These are phyloP conservation scores for Claviceps cyperi DNA, from an alignment of 2,329 filamentous ascomycete genomes.

Conservation along the genomic window DNA sequence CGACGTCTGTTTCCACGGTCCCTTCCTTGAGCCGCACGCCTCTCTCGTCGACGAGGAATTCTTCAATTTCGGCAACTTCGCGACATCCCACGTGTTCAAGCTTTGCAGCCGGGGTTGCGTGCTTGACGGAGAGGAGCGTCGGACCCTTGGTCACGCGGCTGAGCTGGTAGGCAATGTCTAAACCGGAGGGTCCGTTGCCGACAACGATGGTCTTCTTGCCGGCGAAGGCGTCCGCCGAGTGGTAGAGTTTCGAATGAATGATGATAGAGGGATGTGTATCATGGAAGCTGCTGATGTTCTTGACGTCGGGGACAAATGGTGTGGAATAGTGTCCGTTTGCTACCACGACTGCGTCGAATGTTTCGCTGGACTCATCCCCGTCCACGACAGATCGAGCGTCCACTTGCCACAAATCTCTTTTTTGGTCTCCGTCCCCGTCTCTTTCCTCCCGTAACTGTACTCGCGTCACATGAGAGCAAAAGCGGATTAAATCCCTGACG, in stretches of 20 bases:
- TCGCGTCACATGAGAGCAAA: constrained; percentile 55
- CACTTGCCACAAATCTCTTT: constrained; percentile 45
- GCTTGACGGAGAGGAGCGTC: constrained; percentile 50
- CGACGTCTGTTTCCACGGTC: constrained; percentile 49
- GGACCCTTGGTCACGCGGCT: constrained; percentile 41
- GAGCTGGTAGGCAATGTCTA: constrained; percentile 73
- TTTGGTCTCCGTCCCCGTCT: constrained; percentile 18
- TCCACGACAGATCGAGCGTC: constrained; percentile 35
- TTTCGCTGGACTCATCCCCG: constrained; percentile 23
- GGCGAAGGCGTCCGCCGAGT: constrained; percentile 45
- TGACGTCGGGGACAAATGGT: constrained; percentile 50
- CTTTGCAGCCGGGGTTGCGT: constrained; percentile 29
- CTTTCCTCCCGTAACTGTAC: constrained; percentile 24
- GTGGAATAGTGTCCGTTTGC: constrained; percentile 64
- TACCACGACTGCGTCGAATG: constrained; percentile 62
- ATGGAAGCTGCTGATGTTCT: constrained; percentile 46
- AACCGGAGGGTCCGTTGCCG: constrained; percentile 70
- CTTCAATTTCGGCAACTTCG: constrained; percentile 44
- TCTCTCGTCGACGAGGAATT: constrained; percentile 36
- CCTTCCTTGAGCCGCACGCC: constrained; percentile 55
- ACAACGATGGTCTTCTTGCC: constrained; percentile 68
- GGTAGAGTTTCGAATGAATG: constrained; percentile 68
- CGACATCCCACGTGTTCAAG: constrained; percentile 31
- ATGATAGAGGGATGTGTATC: constrained; percentile 43
- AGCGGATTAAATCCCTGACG: constrained; percentile 50